Base-by-base conservation (phyloP, 306 rosid species). In the Castanea sativa region DNA sequence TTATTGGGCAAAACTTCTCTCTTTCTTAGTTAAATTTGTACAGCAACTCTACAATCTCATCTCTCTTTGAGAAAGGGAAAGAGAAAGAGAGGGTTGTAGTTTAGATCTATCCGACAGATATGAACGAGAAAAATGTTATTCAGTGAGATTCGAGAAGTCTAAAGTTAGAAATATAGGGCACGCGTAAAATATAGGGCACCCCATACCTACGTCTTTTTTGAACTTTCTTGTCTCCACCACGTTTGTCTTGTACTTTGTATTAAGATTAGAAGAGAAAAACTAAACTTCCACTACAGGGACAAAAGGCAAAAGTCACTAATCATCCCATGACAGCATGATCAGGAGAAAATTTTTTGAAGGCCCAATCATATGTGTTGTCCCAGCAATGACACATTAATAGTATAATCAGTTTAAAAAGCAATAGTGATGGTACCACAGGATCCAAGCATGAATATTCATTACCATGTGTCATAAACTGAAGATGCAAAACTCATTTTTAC, bases 171-270 rank as follows among this genome's bases (percentile, higher is more conserved):
- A 86, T 80, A 82, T 76, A 58, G 84, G 87, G 92, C 83, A 87
- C 76, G 93, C 93, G 88, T 84, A 91, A 90, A 88, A 83, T 85
- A 71, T 76, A 89, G 88, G 87, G 81, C 73, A 79, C 82, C 79
- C 75, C 83, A 71, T 57, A 63, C 76, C 55, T 20, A 25, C 19
- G 83, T 80, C 82, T 78, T 64, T 69, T 53, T 67, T 35, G 0
- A 41, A 75, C 88, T 88, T 88, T 87, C 81, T 78, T 81, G 91
- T 87, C 88, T 86, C 86, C 83, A 56, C 80, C 71, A 80, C 80
- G 78, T 82, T 63, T 69, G 89, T 84, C 88, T 72, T 0, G 5
- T 82, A 45, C 85, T 83, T 87, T 86, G 89, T 1, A 38, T 80
- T 74, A 4, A 67, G 53, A 12, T 12, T 12, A 13, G 15, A 49